phyloP scores from a whole-genome alignment of 2,329 filamentous ascomycete species.

The Fusarium setosum region DNA sequence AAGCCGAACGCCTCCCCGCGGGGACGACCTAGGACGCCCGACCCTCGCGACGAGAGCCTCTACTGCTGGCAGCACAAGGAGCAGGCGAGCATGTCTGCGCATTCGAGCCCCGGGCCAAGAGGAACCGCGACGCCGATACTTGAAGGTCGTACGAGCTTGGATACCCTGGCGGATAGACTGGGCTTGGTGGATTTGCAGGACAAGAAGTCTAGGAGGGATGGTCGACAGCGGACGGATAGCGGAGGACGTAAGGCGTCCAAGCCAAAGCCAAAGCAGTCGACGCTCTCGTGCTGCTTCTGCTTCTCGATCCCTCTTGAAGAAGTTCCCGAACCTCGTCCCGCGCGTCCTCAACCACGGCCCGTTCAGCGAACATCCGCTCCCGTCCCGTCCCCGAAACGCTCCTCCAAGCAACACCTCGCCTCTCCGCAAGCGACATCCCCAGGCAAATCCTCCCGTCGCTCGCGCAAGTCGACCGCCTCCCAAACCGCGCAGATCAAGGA shows the following conservation, averaged over 20 bases:
- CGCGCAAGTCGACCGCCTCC: slow-evolving; percentile 47
- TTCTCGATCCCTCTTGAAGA: slow-evolving; percentile 62
- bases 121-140: slow-evolving; percentile 63
- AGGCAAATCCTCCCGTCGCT: slow-evolving; percentile 43
- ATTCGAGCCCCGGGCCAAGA: slow-evolving; percentile 58
- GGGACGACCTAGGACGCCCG: slow-evolving; percentile 47
- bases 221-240: slow-evolving; percentile 30
- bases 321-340: slow-evolving; percentile 49
- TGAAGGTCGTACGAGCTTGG: slow-evolving; percentile 80
- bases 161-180: slow-evolving; percentile 85
- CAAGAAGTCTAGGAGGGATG: slow-evolving; percentile 40
- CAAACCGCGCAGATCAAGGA: slow-evolving; percentile 47
- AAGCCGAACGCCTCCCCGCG: slow-evolving; percentile 31
- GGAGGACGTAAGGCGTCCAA: slow-evolving; percentile 33
- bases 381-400: slow-evolving; percentile 26
- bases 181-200: slow-evolving; percentile 76
- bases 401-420: slow-evolving; percentile 29
- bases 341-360: slow-evolving; percentile 60
- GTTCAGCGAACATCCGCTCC: slow-evolving; percentile 51
- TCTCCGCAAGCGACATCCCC: slow-evolving; percentile 40
- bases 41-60: slow-evolving; percentile 68
- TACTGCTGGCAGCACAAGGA: slow-evolving; percentile 98
- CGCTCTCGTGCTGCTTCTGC: slow-evolving; percentile 62
- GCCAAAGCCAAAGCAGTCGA: slow-evolving; percentile 37
- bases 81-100: slow-evolving; percentile 70